Evolutionary conservation across 148 eudicot genomes (phyloP).

Genomic region (Pouteria glomerata): DNA sequence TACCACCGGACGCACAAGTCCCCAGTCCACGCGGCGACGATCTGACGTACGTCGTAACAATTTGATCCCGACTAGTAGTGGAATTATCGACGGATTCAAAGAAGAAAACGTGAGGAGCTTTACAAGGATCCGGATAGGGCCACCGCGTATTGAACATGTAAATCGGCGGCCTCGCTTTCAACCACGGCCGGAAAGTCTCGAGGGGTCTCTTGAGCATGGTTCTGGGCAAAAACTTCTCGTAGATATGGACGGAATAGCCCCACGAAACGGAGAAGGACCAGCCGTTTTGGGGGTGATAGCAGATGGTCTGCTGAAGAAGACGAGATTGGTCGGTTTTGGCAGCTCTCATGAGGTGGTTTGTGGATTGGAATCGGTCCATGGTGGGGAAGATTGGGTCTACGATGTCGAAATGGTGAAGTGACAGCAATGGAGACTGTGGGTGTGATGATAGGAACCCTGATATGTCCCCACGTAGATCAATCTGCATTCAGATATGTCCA

Average conservation of each 20-base stretch:
- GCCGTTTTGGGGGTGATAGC: constrained; percentile 39
- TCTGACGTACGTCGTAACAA: constrained; percentile 13
- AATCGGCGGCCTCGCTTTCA: not conserved
- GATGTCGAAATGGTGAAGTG: constrained; percentile 52
- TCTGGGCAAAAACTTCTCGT: constrained; percentile 19
- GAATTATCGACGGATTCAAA: not conserved
- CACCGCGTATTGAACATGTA: constrained; percentile 18
- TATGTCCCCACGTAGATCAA: constrained; percentile 17
- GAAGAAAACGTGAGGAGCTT: constrained; percentile 24
- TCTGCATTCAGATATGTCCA: not conserved
- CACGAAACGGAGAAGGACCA: constrained; percentile 51
- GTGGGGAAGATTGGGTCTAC: constrained; percentile 53
- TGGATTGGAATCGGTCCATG: constrained; percentile 30
- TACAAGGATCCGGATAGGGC: constrained; percentile 11
- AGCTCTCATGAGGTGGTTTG: constrained; percentile 44
- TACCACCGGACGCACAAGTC: not conserved
- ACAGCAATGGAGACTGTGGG: constrained; percentile 38
- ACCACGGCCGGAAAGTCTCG: constrained; percentile 18
- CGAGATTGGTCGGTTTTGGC: constrained; percentile 38
- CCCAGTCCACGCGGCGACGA: not conserved
- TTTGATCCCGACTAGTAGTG: not conserved
- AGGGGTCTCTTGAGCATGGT: constrained; percentile 17
- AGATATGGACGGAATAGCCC: constrained; percentile 36
- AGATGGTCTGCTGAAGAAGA: constrained; percentile 58
- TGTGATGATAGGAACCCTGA: constrained; percentile 25